A percentile compares a stretch with the other conserved stretches of the same genome.
phyloP scores from a whole-genome alignment of 164 flowering plant genomes.

The Chloranthus sessilifolius region DNA sequence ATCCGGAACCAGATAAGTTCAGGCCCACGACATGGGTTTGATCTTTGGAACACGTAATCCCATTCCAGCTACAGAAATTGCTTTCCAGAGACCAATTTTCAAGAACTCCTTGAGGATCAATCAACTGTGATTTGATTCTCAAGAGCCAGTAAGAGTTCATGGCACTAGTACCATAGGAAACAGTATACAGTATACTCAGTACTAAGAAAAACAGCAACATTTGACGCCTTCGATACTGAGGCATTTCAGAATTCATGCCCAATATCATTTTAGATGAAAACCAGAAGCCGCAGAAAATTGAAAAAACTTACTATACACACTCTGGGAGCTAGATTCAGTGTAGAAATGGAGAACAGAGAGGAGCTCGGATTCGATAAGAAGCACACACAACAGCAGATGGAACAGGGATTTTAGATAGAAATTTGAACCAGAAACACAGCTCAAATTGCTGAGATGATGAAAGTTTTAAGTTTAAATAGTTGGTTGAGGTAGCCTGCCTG shows the following conservation, averaged over 20 bases:
- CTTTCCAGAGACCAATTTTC: conserved; percentile 48
- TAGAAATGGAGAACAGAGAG: conserved; percentile 12
- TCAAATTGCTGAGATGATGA: conserved; percentile 14
- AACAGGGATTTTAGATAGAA: conserved; percentile 3
- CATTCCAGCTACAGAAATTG: conserved; percentile 67
- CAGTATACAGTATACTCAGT: conserved; percentile 22
- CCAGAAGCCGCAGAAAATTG: not conserved
- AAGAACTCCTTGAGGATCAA: conserved; percentile 55
- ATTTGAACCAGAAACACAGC: conserved; percentile 10
- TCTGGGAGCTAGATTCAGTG: conserved; percentile 7
- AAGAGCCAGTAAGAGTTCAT: conserved; percentile 58
- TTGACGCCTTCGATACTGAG: conserved; percentile 20
- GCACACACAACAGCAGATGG: not conserved
- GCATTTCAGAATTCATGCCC: conserved; percentile 29
- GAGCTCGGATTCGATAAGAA: conserved; percentile 2
- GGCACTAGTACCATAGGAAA: conserved; percentile 25
- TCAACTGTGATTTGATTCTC: conserved; percentile 51
- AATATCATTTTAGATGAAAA: conserved; percentile 9
- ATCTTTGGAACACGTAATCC: conserved; percentile 62
- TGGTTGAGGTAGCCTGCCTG: conserved; percentile 11
- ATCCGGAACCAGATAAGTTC: conserved; percentile 56
- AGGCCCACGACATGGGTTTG: conserved; percentile 39
- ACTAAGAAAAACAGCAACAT: conserved; percentile 34
- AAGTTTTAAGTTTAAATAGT: conserved; percentile 37
- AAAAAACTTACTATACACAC: not conserved